Percentiles rank a stretch among this genome's conserved stretches.
phyloP scores from a whole-genome alignment of 257 asterid species.

The Scutellaria barbata region DNA sequence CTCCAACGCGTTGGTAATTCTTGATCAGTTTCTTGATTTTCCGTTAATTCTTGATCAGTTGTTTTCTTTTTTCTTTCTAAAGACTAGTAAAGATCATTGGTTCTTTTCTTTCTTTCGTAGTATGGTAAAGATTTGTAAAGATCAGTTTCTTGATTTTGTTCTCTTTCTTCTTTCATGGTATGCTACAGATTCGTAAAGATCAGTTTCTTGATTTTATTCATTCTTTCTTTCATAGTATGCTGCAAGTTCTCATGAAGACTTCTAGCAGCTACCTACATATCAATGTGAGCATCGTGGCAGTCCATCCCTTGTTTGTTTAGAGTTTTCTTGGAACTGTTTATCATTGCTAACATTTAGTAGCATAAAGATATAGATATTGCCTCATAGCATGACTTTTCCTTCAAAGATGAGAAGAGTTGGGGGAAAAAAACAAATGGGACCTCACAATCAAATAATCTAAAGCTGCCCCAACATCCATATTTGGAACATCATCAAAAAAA shows the following conservation, averaged over 20 bases:
- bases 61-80: no score
- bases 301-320: constrained; percentile 15
- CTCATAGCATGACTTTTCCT: neutral
- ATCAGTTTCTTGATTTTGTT: no score
- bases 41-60: no score
- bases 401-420: neutral
- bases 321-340: constrained; percentile 13
- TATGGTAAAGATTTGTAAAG: no score
- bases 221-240: no score
- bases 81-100: no score
- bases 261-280: constrained; percentile 78
- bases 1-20: no score
- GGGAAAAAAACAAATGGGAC: neutral
- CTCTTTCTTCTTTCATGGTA: no score
- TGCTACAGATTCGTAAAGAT: no score
- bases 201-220: no score
- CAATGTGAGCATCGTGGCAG: constrained; percentile 70
- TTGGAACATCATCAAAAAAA: constrained; percentile 1
- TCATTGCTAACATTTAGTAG: constrained; percentile 1
- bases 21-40: no score
- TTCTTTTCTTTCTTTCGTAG: no score
- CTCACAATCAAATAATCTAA: neutral
- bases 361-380: constrained; percentile 6
- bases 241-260: constrained; percentile 96
- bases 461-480: constrained; percentile 23